These are phyloP conservation scores for Penicillium dipodomyicola DNA, from an alignment of 495 filamentous ascomycete species.

Conservation along the genomic window DNA sequence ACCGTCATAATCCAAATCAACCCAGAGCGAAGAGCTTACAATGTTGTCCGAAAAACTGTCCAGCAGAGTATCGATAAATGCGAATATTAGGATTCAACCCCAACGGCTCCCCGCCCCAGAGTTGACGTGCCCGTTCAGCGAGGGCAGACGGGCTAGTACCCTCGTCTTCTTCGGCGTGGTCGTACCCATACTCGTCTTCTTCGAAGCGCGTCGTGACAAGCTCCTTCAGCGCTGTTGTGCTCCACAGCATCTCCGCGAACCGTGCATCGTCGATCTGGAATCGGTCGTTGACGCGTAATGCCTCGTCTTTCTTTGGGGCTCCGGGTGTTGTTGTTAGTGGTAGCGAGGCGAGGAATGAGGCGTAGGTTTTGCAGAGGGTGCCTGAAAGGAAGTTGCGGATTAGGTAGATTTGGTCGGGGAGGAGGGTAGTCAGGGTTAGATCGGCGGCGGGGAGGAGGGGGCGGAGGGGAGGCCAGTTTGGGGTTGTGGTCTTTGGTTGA, in stretches of 20 bases:
- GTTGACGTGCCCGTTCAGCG: conserved; percentile 17
- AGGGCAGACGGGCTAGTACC: conserved; percentile 12
- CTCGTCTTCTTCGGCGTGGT: conserved; percentile 40
- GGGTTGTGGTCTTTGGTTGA: conserved; percentile 31
- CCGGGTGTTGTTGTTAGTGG: conserved; percentile 79
- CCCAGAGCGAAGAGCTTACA: conserved; percentile 45
- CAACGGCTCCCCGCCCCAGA: conserved; percentile 82
- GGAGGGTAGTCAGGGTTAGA: conserved; percentile 56
- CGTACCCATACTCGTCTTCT: conserved; percentile 22
- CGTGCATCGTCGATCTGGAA: conserved; percentile 75
- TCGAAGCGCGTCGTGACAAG: conserved; percentile 24
- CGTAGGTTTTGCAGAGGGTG: conserved; percentile 78
- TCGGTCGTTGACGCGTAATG: conserved; percentile 85
- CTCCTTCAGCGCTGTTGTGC: conserved; percentile 37
- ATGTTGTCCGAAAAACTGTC: conserved; percentile 87
- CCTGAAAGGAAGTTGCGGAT: conserved; percentile 75
- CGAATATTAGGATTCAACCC: conserved; percentile 88
- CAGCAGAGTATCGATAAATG: conserved; percentile 83
- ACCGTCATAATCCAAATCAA: too few relatives aligned
- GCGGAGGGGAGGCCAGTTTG: conserved; percentile 75
- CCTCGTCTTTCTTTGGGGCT: conserved; percentile 80
- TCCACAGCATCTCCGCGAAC: conserved; percentile 77
- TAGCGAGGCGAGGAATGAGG: conserved; percentile 70
- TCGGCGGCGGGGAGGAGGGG: conserved; percentile 68
- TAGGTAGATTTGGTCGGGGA: conserved; percentile 69